These are phyloP conservation scores for Vigna unguiculata DNA, from an alignment of 306 rosid genomes.

Conservation along the genomic window DNA sequence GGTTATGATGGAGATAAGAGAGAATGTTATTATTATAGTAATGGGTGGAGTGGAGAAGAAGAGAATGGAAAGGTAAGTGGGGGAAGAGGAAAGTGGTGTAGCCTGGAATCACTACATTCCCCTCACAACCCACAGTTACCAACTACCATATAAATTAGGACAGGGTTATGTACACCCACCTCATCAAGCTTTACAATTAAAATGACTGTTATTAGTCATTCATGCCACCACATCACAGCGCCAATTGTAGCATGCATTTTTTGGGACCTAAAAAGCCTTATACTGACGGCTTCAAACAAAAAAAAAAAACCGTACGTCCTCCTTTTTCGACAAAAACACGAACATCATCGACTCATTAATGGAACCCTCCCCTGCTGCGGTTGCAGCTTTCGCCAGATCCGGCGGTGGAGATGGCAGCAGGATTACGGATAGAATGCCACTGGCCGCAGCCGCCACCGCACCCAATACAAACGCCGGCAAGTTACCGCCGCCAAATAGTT, in stretches of 20 bases:
- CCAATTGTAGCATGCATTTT: conserved; percentile 52
- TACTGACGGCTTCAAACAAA: conserved; percentile 47
- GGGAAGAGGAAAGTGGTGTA: conserved; percentile 26
- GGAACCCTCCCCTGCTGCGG: conserved; percentile 49
- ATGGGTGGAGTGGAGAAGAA: not conserved
- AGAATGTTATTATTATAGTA: conserved; percentile 8
- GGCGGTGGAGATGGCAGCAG: conserved; percentile 76
- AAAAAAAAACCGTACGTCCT: conserved; percentile 17
- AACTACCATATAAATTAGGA: conserved; percentile 45
- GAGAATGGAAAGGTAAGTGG: conserved; percentile 38
- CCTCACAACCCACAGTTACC: conserved; percentile 38
- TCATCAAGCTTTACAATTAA: conserved; percentile 54
- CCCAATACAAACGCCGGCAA: conserved; percentile 88
- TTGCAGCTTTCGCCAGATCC: conserved; percentile 50
- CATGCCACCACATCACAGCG: conserved; percentile 53
- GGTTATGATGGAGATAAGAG: not conserved
- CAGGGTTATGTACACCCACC: conserved; percentile 49
- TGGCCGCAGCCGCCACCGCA: conserved; percentile 62
- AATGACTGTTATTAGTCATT: conserved; percentile 49
- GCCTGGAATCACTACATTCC: conserved; percentile 40
- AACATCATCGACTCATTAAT: conserved; percentile 33
- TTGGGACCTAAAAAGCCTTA: conserved; percentile 44
- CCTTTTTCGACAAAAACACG: conserved; percentile 16
- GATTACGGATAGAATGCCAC: conserved; percentile 67
- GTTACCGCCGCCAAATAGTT: conserved; percentile 81